Percentiles rank a stretch among this genome's conserved stretches.
These are phyloP conservation scores for Daldinia sp. DNA, from an alignment of 2,329 filamentous ascomycete species.

Conservation along the genomic window DNA sequence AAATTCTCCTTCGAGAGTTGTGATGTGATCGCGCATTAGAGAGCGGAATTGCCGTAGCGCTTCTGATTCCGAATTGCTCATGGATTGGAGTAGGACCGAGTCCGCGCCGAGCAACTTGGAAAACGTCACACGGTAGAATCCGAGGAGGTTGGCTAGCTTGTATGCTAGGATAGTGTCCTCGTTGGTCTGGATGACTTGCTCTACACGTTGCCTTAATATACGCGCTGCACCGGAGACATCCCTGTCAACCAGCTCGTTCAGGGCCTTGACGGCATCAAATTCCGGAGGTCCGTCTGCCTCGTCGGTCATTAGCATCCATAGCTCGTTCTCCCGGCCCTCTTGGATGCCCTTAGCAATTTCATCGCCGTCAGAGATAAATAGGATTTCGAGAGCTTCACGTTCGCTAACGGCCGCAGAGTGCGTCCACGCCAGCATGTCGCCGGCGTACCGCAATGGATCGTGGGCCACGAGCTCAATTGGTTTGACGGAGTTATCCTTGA, in stretches of 20 bases:
- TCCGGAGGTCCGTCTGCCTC: conserved; percentile 59
- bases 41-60: conserved; percentile 84
- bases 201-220: conserved; percentile 86
- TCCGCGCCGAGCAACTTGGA: conserved; percentile 75
- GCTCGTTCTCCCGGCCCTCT: conserved; percentile 80
- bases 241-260: conserved; percentile 86
- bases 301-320: conserved; percentile 76
- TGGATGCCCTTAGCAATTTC: conserved; percentile 86
- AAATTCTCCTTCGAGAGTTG: conserved; percentile 76
- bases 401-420: conserved; percentile 96
- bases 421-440: conserved; percentile 97
- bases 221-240: conserved; percentile 83
- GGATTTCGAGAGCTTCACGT: conserved; percentile 85
- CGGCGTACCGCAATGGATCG: conserved; percentile 88
- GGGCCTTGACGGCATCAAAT: conserved; percentile 83
- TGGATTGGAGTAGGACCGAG: conserved; percentile 73
- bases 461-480: conserved; percentile 95
- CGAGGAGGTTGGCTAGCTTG: conserved; percentile 86
- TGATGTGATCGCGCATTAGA: conserved; percentile 81
- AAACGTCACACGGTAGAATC: conserved; percentile 90
- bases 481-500: conserved; percentile 72
- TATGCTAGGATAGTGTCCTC: conserved; percentile 90
- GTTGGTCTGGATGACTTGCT: conserved; percentile 91
- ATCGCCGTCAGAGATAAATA: conserved; percentile 91
- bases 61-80: conserved; percentile 74